Conservation (phyloP, 768 basidiomycete genomes). For the Mycena pura region DNA sequence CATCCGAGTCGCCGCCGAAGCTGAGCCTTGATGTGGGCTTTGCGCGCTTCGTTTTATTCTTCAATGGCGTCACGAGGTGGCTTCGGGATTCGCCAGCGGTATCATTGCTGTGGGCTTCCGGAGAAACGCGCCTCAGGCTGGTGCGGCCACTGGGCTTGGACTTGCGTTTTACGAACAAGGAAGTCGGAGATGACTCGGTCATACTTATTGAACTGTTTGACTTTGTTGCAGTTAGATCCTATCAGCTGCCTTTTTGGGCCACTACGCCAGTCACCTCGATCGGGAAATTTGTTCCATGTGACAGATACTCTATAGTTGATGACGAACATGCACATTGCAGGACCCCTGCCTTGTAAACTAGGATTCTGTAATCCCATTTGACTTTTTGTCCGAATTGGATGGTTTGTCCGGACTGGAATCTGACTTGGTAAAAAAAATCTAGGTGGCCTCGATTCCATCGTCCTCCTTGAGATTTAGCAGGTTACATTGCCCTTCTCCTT, state of each 20-base stretch:
- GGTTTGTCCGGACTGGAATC: too few relatives aligned
- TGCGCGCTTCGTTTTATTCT: constrained; percentile 71
- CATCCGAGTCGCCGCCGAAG: constrained; percentile 73
- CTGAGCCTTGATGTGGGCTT: constrained; percentile 75
- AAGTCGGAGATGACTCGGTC: constrained; percentile 50
- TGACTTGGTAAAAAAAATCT: too few relatives aligned
- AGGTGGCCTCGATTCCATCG: too few relatives aligned
- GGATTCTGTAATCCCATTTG: too few relatives aligned
- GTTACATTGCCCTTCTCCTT: too few relatives aligned
- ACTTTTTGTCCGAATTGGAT: too few relatives aligned
- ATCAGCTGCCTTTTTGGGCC: not conserved
- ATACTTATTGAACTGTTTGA: constrained; percentile 28
- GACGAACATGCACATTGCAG: too few relatives aligned
- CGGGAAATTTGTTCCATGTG: too few relatives aligned
- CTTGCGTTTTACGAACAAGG: constrained; percentile 60
- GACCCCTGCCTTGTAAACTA: too few relatives aligned
- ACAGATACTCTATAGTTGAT: too few relatives aligned
- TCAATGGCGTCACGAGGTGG: constrained; percentile 68
- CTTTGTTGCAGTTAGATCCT: not conserved
- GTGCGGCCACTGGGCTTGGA: constrained; percentile 48
- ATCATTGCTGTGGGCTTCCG: constrained; percentile 43
- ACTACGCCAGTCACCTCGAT: too few relatives aligned
- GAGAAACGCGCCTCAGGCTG: constrained; percentile 49
- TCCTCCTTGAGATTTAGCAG: too few relatives aligned
- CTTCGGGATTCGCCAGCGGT: constrained; percentile 60